Evolutionary conservation across 208 protist species (phyloP).

Genomic region (Strigomonas culicis): DNA sequence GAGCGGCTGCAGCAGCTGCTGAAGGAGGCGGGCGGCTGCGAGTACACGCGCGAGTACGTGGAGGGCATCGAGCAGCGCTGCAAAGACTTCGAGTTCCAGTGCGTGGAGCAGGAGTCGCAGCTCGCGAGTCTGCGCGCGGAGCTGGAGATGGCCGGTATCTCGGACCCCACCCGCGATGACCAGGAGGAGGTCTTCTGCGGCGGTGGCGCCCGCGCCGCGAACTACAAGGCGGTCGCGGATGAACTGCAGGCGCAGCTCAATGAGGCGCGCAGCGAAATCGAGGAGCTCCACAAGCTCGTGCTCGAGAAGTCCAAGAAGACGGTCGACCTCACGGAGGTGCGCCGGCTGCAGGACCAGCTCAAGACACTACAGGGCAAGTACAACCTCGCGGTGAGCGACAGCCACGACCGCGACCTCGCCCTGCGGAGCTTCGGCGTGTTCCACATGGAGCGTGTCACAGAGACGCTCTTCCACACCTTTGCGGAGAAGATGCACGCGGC

Average conservation of each 20-base stretch:
- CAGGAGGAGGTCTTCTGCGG: not conserved
- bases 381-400: not conserved
- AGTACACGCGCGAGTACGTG: conserved; percentile 35
- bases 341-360: conserved; percentile 6
- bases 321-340: not conserved
- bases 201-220: conserved; percentile 6
- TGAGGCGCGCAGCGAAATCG: conserved; percentile 12
- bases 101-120: not conserved
- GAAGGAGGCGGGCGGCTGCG: conserved; percentile 24
- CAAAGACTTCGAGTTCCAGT: conserved; percentile 25
- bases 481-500: conserved; percentile 20
- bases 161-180: not conserved
- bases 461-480: conserved; percentile 26
- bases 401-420: conserved; percentile 12
- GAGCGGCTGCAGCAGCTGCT: conserved; percentile 54
- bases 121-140: conserved; percentile 17
- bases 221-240: conserved; percentile 18
- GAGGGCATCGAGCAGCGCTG: conserved; percentile 48
- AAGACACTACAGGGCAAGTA: conserved; percentile 5
- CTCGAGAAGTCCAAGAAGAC: conserved; percentile 1
- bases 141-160: conserved; percentile 14
- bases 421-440: conserved; percentile 18
- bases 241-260: conserved; percentile 20
- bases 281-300: conserved; percentile 12
- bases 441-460: conserved; percentile 17